Evolutionary conservation across 371 early-diverging fungal species (phyloP).

Genomic region (Neoconidiobolus thromboides): DNA sequence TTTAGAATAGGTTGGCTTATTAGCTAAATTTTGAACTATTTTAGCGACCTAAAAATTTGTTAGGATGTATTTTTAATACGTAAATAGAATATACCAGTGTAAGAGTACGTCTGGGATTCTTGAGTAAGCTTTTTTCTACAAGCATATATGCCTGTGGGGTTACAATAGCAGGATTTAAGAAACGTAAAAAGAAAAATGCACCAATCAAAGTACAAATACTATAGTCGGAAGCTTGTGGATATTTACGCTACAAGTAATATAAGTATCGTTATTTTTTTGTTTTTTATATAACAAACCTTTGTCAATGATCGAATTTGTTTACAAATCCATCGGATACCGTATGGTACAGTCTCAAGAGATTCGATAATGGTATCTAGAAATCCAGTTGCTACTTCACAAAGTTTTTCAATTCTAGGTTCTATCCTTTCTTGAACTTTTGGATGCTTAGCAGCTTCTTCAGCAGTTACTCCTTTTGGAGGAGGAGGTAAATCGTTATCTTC

Average conservation of each 20-base stretch:
- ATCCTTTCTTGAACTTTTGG: constrained; percentile 65
- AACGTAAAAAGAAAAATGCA: constrained; percentile 93
- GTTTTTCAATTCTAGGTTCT: constrained; percentile 55
- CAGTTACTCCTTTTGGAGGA: constrained; percentile 46
- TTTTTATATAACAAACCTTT: constrained; percentile 25
- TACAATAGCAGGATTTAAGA: constrained; percentile 91
- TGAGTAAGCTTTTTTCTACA: constrained; percentile 58
- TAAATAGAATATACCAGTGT: constrained; percentile 42
- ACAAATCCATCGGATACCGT: constrained; percentile 97
- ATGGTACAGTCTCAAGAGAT: constrained; percentile 66
- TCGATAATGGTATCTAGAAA: constrained; percentile 68
- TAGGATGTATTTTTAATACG: neutral
- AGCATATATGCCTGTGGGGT: constrained; percentile 89
- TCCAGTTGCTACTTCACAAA: constrained; percentile 65
- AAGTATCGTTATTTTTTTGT: neutral
- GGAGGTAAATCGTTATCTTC: constrained; percentile 37
- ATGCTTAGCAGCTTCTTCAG: constrained; percentile 57
- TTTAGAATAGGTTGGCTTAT: constrained; percentile 82
- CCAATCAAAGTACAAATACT: constrained; percentile 87
- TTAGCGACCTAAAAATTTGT: constrained; percentile 44
- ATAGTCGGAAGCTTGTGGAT: constrained; percentile 70
- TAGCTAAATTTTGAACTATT: constrained; percentile 80
- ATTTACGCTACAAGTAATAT: constrained; percentile 33
- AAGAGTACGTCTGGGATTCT: constrained; percentile 65
- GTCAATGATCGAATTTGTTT: constrained; percentile 87